phyloP scores from a whole-genome alignment of 768 basidiomycete species.

The Russula sp. region DNA sequence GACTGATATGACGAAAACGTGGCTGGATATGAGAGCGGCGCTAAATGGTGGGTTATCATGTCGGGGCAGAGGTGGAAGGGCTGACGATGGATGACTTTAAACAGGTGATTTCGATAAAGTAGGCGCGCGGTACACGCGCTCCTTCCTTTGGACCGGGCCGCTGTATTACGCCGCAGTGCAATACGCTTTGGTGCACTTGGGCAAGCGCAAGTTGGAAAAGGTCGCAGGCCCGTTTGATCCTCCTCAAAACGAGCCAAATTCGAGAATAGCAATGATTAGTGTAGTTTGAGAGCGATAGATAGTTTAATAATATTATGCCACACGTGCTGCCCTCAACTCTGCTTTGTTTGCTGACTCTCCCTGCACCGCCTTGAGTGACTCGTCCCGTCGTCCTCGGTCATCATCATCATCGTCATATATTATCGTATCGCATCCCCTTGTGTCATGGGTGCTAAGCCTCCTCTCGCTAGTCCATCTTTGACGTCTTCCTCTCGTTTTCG shows the following conservation, averaged over 20 bases:
- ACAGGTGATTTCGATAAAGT: slow-evolving; percentile 22
- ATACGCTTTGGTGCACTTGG: not conserved
- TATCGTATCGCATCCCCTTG: not conserved
- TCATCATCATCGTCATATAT: too few species aligned
- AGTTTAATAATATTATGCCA: not conserved
- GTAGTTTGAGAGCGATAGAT: slow-evolving; percentile 1
- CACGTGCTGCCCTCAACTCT: not conserved
- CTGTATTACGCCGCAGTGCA: slow-evolving; percentile 19
- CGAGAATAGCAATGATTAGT: not conserved
- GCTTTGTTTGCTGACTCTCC: not conserved
- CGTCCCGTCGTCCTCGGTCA: not conserved
- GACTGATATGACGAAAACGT: slow-evolving; percentile 37
- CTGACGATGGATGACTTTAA: not conserved
- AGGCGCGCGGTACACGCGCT: slow-evolving; percentile 17
- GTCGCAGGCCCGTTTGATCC: slow-evolving; percentile 21
- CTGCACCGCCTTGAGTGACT: not conserved
- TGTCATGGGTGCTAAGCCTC: slow-evolving; percentile 4
- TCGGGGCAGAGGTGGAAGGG: not conserved
- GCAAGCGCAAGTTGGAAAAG: slow-evolving; percentile 14
- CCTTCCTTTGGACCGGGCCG: slow-evolving; percentile 22
- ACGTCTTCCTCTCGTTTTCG: slow-evolving; percentile 25
- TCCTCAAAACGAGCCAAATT: not conserved
- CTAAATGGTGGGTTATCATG: slow-evolving; percentile 22
- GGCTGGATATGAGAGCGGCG: slow-evolving; percentile 33
- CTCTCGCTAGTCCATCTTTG: not conserved